phyloP scores from a whole-genome alignment of 2,329 filamentous ascomycete species.

The Xylogone sp. region DNA sequence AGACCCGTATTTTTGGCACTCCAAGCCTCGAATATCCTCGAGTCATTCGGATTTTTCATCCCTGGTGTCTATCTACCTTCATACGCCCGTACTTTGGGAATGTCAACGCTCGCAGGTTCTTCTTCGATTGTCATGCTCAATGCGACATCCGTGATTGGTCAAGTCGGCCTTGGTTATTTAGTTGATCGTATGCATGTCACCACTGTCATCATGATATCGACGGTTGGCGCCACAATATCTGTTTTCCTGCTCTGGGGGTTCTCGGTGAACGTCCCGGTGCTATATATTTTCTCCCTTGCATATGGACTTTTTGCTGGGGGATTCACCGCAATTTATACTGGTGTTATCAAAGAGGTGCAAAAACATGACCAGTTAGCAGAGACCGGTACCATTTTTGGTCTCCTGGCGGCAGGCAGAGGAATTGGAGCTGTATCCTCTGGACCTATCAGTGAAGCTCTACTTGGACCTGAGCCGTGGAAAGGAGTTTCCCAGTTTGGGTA shows the following conservation, averaged over 20 bases:
- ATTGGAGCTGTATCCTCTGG: conserved; percentile 57
- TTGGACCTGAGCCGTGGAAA: conserved; percentile 42
- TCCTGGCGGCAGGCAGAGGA: conserved; percentile 56
- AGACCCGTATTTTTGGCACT: conserved; percentile 46
- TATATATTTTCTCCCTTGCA: conserved; percentile 47
- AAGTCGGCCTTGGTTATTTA: conserved; percentile 29
- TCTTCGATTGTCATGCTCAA: conserved; percentile 48
- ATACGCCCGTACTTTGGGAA: conserved; percentile 40
- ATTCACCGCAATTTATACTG: conserved; percentile 44
- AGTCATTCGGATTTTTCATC: conserved; percentile 51
- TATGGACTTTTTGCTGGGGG: conserved; percentile 57
- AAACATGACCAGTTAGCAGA: conserved; percentile 14
- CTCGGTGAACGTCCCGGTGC: conserved; percentile 36
- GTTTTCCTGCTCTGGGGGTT: conserved; percentile 54
- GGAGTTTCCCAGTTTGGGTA: conserved; percentile 39
- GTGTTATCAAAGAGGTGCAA: conserved; percentile 23
- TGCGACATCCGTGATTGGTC: conserved; percentile 41
- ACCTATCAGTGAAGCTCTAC: conserved; percentile 50
- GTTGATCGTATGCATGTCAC: conserved; percentile 41
- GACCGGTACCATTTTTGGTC: conserved; percentile 28
- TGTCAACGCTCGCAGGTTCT: conserved; percentile 38
- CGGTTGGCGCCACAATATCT: conserved; percentile 42
- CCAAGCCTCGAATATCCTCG: conserved; percentile 44
- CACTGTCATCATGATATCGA: conserved; percentile 45
- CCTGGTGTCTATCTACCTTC: conserved; percentile 50